These are phyloP conservation scores for Edaphochlamys debaryana DNA, from an alignment of 139 green algal genomes.

Conservation along the genomic window DNA sequence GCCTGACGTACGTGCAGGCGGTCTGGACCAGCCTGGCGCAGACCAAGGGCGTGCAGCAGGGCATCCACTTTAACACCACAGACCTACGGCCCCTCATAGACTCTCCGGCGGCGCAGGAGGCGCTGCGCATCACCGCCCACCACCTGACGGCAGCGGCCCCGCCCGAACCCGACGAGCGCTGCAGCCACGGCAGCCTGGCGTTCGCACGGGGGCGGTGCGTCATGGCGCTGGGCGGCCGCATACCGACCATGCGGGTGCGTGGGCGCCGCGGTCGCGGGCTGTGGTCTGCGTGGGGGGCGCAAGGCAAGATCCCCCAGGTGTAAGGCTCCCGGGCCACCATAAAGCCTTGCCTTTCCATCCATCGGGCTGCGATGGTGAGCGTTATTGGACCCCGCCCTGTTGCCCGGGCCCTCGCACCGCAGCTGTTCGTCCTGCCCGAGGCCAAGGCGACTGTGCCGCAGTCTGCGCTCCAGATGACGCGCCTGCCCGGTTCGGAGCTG, in stretches of 20 bases:
- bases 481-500: background rate
- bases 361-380: too few species aligned
- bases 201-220: conserved; percentile 21
- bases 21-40: conserved; percentile 30
- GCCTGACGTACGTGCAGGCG: background rate
- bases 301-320: too few species aligned
- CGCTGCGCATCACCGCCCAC: background rate
- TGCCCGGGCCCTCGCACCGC: too few species aligned
- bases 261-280: too few species aligned
- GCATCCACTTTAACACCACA: conserved; percentile 13
- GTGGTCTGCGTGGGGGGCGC: too few species aligned
- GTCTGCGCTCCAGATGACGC: background rate
- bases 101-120: background rate
- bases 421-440: too few species aligned
- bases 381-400: too few species aligned
- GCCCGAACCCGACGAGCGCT: background rate
- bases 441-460: background rate
- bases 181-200: conserved; percentile 17
- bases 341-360: too few species aligned
- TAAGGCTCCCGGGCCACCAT: too few species aligned
- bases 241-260: background rate
- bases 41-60: conserved; percentile 13
- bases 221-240: background rate
- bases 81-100: conserved; percentile 1
- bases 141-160: conserved; percentile 13